Percentiles rank a stretch among this genome's conserved stretches.
phyloP scores from a whole-genome alignment of 495 filamentous ascomycete genomes.

The Penicillium dipodomyicola region DNA sequence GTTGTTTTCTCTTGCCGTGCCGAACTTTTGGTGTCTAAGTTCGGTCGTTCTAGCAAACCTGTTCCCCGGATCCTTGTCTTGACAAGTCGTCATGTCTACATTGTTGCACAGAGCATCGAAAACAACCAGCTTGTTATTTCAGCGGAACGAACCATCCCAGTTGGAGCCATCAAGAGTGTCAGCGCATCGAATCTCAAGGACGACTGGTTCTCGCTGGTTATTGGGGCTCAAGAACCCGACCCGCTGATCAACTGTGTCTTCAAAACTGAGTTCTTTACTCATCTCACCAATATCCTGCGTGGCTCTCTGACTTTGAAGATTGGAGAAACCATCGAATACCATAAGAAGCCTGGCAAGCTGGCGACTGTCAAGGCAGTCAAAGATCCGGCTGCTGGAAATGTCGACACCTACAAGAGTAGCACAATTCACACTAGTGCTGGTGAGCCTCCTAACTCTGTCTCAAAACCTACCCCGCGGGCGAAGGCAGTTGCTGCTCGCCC shows the following conservation, averaged over 20 bases:
- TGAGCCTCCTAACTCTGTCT: slow-evolving; percentile 78
- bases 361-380: slow-evolving; percentile 83
- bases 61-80: slow-evolving; percentile 81
- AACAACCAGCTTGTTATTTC: slow-evolving; percentile 78
- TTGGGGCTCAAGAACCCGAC: slow-evolving; percentile 90
- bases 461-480: slow-evolving; percentile 77
- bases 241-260: slow-evolving; percentile 88
- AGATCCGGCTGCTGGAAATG: slow-evolving; percentile 65
- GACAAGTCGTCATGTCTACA: slow-evolving; percentile 82
- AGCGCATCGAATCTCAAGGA: slow-evolving; percentile 77
- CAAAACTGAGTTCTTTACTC: slow-evolving; percentile 97
- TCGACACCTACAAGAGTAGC: slow-evolving; percentile 91
- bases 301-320: slow-evolving; percentile 82
- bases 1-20: slow-evolving; percentile 86
- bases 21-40: slow-evolving; percentile 85
- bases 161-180: slow-evolving; percentile 85
- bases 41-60: slow-evolving; percentile 92
- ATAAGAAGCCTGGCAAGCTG: slow-evolving; percentile 96
- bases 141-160: slow-evolving; percentile 73
- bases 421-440: slow-evolving; percentile 83
- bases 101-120: slow-evolving; percentile 78
- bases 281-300: slow-evolving; percentile 70
- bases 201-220: slow-evolving; percentile 93
- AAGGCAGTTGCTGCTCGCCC: slow-evolving; percentile 83
- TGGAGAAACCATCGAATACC: slow-evolving; percentile 80